Percentiles rank a stretch among this genome's conserved stretches.
Evolutionary conservation across 805 yeast species (phyloP).

Genomic region (Ogataea sp.): DNA sequence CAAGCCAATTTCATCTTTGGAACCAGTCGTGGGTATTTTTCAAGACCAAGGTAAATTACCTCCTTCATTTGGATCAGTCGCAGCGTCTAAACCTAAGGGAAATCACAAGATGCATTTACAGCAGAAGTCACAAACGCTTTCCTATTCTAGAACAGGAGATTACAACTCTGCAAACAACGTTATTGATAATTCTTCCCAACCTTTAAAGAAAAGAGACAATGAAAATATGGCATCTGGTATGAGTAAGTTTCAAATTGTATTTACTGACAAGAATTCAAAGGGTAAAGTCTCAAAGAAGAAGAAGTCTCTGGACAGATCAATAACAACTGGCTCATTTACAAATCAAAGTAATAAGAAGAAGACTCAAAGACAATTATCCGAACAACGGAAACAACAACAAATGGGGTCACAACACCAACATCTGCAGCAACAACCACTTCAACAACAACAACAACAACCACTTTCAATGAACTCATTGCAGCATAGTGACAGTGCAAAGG

Average conservation of each 20-base stretch:
- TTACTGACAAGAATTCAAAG: constrained; percentile 27
- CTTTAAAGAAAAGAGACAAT: not conserved
- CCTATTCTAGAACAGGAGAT: not conserved
- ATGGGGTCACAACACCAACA: too few species aligned
- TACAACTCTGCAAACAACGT: not conserved
- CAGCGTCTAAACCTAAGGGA: not conserved
- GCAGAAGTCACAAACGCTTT: too few species aligned
- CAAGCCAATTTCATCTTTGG: constrained; percentile 18
- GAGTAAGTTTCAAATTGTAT: constrained; percentile 39
- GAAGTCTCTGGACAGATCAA: constrained; percentile 10
- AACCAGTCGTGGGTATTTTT: constrained; percentile 26
- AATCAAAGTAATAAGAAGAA: not conserved
- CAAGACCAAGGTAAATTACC: constrained; percentile 7
- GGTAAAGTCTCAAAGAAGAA: constrained; percentile 7
- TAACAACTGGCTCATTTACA: constrained; percentile 8
- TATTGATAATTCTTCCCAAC: too few species aligned
- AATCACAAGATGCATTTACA: not conserved
- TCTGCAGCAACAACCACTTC: not conserved
- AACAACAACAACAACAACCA: constrained; percentile 3
- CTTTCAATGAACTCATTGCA: not conserved
- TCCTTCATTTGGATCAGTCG: not conserved
- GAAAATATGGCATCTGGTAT: constrained; percentile 20
- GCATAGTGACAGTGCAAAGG: not conserved
- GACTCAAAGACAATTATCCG: too few species aligned
- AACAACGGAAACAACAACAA: too few species aligned